phyloP scores from a whole-genome alignment of 2,329 filamentous ascomycete species.

The Venturia aucupariae region DNA sequence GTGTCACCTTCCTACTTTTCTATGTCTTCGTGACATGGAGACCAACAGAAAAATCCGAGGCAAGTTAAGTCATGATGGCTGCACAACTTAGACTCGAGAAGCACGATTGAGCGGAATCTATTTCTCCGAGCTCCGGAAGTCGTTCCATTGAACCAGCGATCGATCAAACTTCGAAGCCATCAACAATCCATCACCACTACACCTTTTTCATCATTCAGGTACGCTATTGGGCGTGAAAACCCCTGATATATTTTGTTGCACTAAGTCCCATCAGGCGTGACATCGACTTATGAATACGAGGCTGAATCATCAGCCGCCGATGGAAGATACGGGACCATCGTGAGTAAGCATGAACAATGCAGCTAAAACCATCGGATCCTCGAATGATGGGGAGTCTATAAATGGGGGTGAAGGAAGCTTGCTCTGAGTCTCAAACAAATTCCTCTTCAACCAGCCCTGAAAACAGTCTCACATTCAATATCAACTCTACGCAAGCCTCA shows the following conservation, averaged over 20 bases:
- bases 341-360: slow-evolving; percentile 2
- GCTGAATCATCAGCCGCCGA: background rate
- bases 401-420: background rate
- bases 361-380: background rate
- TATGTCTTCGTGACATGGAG: too few species aligned
- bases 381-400: background rate
- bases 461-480: too few species aligned
- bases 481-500: background rate
- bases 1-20: too few species aligned
- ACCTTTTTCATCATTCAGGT: background rate
- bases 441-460: too few species aligned
- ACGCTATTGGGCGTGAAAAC: too few species aligned
- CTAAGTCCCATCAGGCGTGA: background rate
- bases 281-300: background rate
- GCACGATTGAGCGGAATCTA: too few species aligned
- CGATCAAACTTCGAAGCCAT: background rate
- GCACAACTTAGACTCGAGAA: too few species aligned
- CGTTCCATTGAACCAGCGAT: too few species aligned
- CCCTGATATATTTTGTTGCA: background rate
- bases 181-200: background rate
- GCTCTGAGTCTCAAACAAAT: background rate
- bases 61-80: too few species aligned
- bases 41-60: too few species aligned
- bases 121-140: too few species aligned
- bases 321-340: background rate